Evolutionary conservation across 2,329 filamentous ascomycete species (phyloP), one percentile per base, ranked within the genome.

Genomic region (Colletotrichum musae): DNA sequence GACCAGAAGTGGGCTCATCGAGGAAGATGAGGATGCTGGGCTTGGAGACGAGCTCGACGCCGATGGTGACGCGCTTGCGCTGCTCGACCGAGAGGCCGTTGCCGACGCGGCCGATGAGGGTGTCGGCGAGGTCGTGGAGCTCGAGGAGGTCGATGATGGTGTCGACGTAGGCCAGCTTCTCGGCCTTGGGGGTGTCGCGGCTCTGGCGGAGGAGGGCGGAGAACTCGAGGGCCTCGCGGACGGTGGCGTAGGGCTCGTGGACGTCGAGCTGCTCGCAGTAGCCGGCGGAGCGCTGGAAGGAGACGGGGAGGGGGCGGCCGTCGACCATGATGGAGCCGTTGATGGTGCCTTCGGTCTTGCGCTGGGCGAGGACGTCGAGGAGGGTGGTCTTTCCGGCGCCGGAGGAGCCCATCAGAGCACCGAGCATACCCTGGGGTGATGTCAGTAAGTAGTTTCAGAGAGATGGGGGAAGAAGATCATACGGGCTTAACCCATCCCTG

Each of bases 371-470:
- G 2, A 94, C 92, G 78, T 97, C 94, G 6, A 97, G 84, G 3
- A 97, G 86, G 0, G 94, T 96, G 0, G 94, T 97, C 80, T 97
- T 97, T 59, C 94, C 94, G 16, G 94, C 94, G 72, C 93, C 93
- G 12, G 91, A 93, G 2, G 92, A 89, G 74, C 93, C 91, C 93
- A 95, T 93, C n/a, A 95, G 83, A 5, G 92, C 93, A 3, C 91
- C 93, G 21, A 94, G 80, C 72, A 91, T 94, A 53, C 93, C 66
- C 47, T 51, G n/a, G 24, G 12, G 24, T 36, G 5, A 15, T 5
- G 43, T 48, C 9, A 47, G 41, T 7, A 0, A 58, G 16, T 6
- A 2, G 26, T 28, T 4, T 28, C 24, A 18, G 6, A 2, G 15
- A 6, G n/a, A 16, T 1, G 2, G 9, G 9, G 4, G 5, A 0